Base-by-base conservation (phyloP, 139 green algal species). In the Chlamydomonas schloesseri region DNA sequence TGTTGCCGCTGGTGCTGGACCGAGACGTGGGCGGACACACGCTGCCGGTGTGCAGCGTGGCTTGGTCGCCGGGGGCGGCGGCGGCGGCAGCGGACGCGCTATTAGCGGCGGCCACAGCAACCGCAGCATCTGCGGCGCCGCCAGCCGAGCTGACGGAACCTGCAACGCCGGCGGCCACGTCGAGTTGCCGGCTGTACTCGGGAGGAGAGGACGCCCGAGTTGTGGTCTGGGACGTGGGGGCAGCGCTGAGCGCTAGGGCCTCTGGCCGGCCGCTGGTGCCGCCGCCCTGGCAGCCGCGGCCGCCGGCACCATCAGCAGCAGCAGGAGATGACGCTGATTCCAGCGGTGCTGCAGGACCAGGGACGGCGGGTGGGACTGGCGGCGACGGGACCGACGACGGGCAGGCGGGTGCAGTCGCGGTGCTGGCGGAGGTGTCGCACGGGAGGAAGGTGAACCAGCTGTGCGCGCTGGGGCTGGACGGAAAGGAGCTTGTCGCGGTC, bases 371-470 rank as follows among this genome's bases (percentile, higher is more conserved):
- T 8, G 20, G 55, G 55, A 50, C 9, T 62, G 55, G 21, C 2
- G 55, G 8, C 55, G 55, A 62, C 9, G 55, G 55, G 55, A 62
- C 20, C 21, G 55, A 11, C 2, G 55, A 67, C 31, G 60, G 64
- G 64, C n/a, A 21, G 34, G 68, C 26, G 11, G 24, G 26, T 3
- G 6, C 23, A 21, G 26, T 9, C 28, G 71, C 26, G 26, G 80
- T 86, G 33, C 53, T 86, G 67, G 80, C 80, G 50, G 80, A 86
- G 50, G 80, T 78, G 47, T 68, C 9, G 24, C 80, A 86, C 68
- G 31, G 31, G 20, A 47, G 80, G 47, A 86, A 86, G 80, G 50
- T 86, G 24, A 86, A 86, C 67, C 80, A 86, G 80, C 34, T 86
- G 67, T 78, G 68, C 33, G 21, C 28, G 11, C 28, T 70, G 23